Conservation (phyloP, 2,329 filamentous ascomycete species). For the Aspergillus brunneoviolaceus region DNA sequence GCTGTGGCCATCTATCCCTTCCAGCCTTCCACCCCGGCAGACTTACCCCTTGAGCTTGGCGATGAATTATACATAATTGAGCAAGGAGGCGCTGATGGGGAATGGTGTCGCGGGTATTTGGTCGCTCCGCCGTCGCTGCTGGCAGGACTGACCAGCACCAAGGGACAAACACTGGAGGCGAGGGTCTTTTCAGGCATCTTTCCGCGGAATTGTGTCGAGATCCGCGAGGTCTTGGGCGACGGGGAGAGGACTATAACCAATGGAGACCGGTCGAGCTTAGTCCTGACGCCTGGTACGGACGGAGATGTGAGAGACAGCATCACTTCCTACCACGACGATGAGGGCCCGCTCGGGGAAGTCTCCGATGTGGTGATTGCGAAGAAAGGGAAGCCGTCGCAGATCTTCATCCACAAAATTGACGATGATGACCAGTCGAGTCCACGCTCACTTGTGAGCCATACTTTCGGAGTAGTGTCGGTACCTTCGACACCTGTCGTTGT, state of each 20-base stretch:
- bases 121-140: conserved; percentile 91
- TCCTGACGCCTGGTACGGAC: conserved; percentile 33
- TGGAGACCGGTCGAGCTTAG: conserved; percentile 36
- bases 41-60: conserved; percentile 93
- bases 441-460: conserved; percentile 27
- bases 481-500: conserved; percentile 34
- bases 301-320: conserved; percentile 31
- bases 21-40: conserved; percentile 77
- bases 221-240: conserved; percentile 86
- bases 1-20: conserved; percentile 96
- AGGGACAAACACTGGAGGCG: conserved; percentile 90
- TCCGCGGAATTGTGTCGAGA: conserved; percentile 88
- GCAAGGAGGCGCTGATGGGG: conserved; percentile 77
- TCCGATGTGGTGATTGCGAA: conserved; percentile 37
- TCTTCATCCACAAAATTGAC: conserved; percentile 39
- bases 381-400: conserved; percentile 43
- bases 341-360: conserved; percentile 27
- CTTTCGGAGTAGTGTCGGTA: conserved; percentile 31
- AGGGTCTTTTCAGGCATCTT: conserved; percentile 99
- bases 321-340: conserved; percentile 29
- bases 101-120: conserved; percentile 94
- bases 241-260: conserved; percentile 44
- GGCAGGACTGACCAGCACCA: conserved; percentile 83
- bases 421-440: conserved; percentile 33
- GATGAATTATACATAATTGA: conserved; percentile 99